phyloP scores from a whole-genome alignment of 139 green algal genomes.

The Volvox reticuliferus region DNA sequence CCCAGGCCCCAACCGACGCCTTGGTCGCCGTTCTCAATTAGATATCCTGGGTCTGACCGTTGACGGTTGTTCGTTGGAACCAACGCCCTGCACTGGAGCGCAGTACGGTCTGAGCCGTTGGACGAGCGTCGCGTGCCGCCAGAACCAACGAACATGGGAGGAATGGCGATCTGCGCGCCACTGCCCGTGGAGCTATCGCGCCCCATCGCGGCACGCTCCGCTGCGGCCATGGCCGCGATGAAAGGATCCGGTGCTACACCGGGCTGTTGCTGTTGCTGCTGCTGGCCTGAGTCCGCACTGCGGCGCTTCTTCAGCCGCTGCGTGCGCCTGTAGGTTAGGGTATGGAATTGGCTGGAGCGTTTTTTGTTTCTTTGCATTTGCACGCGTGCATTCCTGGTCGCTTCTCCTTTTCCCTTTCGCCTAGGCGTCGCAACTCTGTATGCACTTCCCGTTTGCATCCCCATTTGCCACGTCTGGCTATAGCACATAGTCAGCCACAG shows the following conservation, averaged over 20 bases:
- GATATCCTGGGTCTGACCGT: constrained; percentile 20
- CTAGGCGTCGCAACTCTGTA: too few relatives aligned
- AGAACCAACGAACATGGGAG: not conserved
- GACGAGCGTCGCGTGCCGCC: constrained; percentile 14
- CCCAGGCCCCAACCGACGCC: not conserved
- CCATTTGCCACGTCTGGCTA: too few relatives aligned
- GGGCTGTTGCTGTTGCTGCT: not conserved
- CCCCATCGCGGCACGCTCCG: constrained; percentile 11
- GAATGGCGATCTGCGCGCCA: not conserved
- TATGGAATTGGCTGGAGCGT: too few relatives aligned
- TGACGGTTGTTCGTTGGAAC: not conserved
- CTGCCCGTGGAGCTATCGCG: constrained; percentile 7
- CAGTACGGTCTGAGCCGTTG: constrained; percentile 21
- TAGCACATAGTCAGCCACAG: too few relatives aligned
- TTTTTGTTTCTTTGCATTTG: too few relatives aligned
- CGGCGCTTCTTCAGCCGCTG: constrained; percentile 42
- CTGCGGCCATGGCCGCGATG: not conserved
- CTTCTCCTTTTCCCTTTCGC: too few relatives aligned
- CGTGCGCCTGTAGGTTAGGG: constrained; percentile 5
- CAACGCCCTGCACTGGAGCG: not conserved
- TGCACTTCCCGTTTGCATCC: too few relatives aligned
- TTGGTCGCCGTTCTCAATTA: constrained; percentile 1
- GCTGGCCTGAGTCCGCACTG: not conserved
- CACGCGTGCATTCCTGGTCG: too few relatives aligned
- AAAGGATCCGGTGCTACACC: constrained; percentile 4